Conservation (phyloP, 257 asterid genomes). For the Linderniella brevidens region DNA sequence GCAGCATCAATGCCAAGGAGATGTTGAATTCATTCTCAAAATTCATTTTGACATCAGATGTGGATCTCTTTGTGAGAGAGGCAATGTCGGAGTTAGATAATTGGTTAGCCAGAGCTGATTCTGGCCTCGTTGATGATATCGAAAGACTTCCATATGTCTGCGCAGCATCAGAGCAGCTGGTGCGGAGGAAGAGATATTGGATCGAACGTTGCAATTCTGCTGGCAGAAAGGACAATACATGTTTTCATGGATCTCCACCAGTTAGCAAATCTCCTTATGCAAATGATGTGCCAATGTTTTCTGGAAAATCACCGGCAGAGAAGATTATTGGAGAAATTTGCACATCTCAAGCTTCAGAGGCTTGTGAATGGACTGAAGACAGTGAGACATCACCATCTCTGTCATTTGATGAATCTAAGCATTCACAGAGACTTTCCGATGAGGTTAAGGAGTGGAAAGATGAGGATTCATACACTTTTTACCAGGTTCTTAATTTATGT, state of each 20-base stretch:
- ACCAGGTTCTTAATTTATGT: slow-evolving; percentile 46
- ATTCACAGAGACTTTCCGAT: slow-evolving; percentile 11
- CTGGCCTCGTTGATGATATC: slow-evolving; percentile 88
- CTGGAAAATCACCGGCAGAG: slow-evolving; percentile 17
- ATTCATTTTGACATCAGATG: slow-evolving; percentile 81
- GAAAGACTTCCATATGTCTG: slow-evolving; percentile 86
- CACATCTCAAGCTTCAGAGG: slow-evolving; percentile 22
- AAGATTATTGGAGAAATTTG: slow-evolving; percentile 16
- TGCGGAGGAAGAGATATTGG: slow-evolving; percentile 70
- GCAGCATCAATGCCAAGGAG: slow-evolving; percentile 18
- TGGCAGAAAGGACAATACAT: slow-evolving; percentile 14
- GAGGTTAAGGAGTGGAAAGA: slow-evolving; percentile 24
- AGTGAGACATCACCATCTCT: slow-evolving; percentile 24
- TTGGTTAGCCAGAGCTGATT: slow-evolving; percentile 90
- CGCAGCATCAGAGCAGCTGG: slow-evolving; percentile 71
- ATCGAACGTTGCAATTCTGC: slow-evolving; percentile 28
- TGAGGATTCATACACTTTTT: slow-evolving; percentile 50
- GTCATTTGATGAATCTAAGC: slow-evolving; percentile 18
- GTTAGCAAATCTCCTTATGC: slow-evolving; percentile 11
- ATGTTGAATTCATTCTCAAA: slow-evolving; percentile 52
- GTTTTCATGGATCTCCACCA: slow-evolving; percentile 22
- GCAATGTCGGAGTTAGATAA: slow-evolving; percentile 75
- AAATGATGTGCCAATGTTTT: slow-evolving; percentile 15
- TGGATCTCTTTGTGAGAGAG: slow-evolving; percentile 64
- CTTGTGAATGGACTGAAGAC: slow-evolving; percentile 18